Percentiles rank a stretch among this genome's conserved stretches.
Evolutionary conservation across 192 early-diverging fungal species (phyloP).

Genomic region (Entrophospora sp.): DNA sequence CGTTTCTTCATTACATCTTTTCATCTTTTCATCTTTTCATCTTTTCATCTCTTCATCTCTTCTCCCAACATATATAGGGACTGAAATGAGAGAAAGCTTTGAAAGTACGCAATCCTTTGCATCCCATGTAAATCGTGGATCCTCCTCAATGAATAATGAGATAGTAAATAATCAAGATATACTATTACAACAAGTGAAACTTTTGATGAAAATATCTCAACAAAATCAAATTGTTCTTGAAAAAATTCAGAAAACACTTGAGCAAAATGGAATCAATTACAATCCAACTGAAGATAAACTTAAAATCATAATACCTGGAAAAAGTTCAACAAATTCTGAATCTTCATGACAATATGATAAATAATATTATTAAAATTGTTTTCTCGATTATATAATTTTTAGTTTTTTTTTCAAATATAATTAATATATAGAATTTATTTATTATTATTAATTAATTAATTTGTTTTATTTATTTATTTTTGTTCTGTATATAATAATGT

Average conservation of each 20-base stretch:
- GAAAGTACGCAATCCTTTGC: conserved; percentile 33
- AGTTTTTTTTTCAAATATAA: too few species aligned
- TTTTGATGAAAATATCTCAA: conserved; percentile 8
- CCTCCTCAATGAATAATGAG: conserved; percentile 22
- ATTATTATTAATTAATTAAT: too few species aligned
- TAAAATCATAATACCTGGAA: background rate
- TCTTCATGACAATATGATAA: background rate
- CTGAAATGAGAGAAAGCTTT: conserved; percentile 29
- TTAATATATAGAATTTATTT: too few species aligned
- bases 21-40: background rate
- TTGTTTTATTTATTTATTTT: too few species aligned
- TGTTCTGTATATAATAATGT: too few species aligned
- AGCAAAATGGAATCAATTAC: conserved; percentile 11
- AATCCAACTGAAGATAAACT: background rate
- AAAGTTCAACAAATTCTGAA: background rate
- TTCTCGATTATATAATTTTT: too few species aligned
- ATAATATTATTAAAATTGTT: too few species aligned
- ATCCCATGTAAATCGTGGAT: conserved; percentile 24
- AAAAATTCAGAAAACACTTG: conserved; percentile 10
- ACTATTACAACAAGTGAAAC: conserved; percentile 12
- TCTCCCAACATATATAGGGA: background rate
- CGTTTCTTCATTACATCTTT: background rate
- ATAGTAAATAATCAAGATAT: conserved; percentile 13
- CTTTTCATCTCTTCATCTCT: background rate
- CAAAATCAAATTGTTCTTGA: conserved; percentile 12